Percentiles rank a stretch among this genome's conserved stretches.
Evolutionary conservation across 2,329 filamentous ascomycete genomes (phyloP).

Genomic region (Aureobasidium subglaciale): DNA sequence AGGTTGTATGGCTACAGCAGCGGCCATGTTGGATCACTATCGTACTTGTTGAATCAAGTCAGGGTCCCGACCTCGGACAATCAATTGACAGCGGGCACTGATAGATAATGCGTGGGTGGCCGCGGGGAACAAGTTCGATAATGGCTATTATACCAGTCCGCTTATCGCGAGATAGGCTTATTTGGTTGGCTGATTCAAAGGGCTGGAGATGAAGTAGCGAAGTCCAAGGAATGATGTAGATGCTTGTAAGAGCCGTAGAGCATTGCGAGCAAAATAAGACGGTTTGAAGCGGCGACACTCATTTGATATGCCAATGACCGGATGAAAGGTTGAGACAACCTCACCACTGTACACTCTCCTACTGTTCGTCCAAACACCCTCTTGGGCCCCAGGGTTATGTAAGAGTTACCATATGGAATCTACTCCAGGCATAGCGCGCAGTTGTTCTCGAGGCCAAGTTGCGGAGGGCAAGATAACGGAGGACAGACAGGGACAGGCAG

Average conservation of each 20-base stretch:
- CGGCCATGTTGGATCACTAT: slow-evolving; percentile 33
- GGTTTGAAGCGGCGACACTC: slow-evolving; percentile 29
- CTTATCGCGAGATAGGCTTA: slow-evolving; percentile 13
- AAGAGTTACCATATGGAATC: slow-evolving; percentile 12
- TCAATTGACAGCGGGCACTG: slow-evolving; percentile 16
- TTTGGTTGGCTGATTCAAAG: slow-evolving; percentile 9
- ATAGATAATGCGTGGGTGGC: slow-evolving; percentile 15
- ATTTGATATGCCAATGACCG: slow-evolving; percentile 22
- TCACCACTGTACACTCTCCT: slow-evolving; percentile 4
- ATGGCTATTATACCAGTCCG: slow-evolving; percentile 11
- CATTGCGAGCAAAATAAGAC: slow-evolving; percentile 29
- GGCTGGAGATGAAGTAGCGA: background rate
- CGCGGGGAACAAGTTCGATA: slow-evolving; percentile 14
- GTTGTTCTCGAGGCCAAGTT: background rate
- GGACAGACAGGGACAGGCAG: too few species aligned
- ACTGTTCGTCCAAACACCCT: too few species aligned
- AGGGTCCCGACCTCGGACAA: slow-evolving; percentile 13
- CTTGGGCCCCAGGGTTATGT: too few species aligned
- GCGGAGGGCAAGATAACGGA: too few species aligned
- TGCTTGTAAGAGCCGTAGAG: slow-evolving; percentile 25
- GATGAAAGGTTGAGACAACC: slow-evolving; percentile 14
- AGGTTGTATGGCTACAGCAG: slow-evolving; percentile 42
- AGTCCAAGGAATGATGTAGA: too few species aligned
- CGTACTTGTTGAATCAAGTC: slow-evolving; percentile 9
- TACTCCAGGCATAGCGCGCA: slow-evolving; percentile 6